Evolutionary conservation across 2,329 filamentous ascomycete genomes (phyloP).

Genomic region (Cercospora beticola): DNA sequence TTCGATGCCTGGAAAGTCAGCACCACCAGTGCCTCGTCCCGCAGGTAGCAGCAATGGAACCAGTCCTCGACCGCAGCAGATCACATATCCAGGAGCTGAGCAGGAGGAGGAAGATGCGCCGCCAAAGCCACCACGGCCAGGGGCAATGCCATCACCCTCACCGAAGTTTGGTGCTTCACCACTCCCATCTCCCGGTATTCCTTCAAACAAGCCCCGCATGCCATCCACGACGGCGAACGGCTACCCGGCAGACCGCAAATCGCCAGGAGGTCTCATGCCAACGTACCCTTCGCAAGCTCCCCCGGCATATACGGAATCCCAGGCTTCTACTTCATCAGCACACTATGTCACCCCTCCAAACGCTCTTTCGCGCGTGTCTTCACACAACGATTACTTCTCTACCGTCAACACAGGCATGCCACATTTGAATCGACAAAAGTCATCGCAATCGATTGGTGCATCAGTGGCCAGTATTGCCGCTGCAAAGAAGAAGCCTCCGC

Average conservation of each 20-base stretch:
- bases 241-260: constrained; percentile 28
- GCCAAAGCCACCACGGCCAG: constrained; percentile 37
- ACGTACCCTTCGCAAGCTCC: constrained; percentile 12
- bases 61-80: constrained; percentile 6
- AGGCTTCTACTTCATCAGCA: constrained; percentile 37
- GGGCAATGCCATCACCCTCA: constrained; percentile 20
- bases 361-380: constrained; percentile 21
- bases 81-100: constrained; percentile 13
- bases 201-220: constrained; percentile 30
- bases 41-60: constrained; percentile 8
- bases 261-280: constrained; percentile 20
- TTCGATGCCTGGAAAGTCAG: constrained; percentile 12
- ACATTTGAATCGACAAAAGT: constrained; percentile 16
- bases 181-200: constrained; percentile 22
- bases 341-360: constrained; percentile 36
- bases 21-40: constrained; percentile 8
- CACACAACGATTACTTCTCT: constrained; percentile 34
- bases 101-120: constrained; percentile 38
- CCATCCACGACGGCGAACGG: constrained; percentile 16
- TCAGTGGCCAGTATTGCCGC: constrained; percentile 39
- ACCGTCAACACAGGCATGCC: constrained; percentile 20
- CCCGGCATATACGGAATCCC: constrained; percentile 27
- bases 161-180: constrained; percentile 10
- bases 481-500: constrained; percentile 72
- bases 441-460: constrained; percentile 37